These are phyloP conservation scores for Kwoniella dendrophila DNA, from an alignment of 768 basidiomycete species.

Conservation along the genomic window DNA sequence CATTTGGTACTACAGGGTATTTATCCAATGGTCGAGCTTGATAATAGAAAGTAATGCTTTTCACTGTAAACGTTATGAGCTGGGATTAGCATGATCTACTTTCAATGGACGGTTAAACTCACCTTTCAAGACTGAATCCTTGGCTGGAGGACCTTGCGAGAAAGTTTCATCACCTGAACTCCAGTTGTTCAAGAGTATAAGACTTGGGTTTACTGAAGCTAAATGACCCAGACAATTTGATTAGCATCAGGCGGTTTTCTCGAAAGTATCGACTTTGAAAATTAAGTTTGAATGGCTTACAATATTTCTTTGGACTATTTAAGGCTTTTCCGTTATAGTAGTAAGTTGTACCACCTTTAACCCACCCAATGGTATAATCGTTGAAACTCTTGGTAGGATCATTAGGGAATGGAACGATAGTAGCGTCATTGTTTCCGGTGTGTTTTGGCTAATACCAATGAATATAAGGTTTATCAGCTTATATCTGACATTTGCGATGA, in stretches of 20 bases:
- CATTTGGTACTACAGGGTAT: slow-evolving; percentile 12
- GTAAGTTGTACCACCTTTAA: slow-evolving; percentile 18
- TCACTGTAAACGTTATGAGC: slow-evolving; percentile 6
- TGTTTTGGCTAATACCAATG: slow-evolving; percentile 9
- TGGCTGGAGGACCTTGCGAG: slow-evolving; percentile 23
- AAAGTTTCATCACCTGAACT: slow-evolving; percentile 24
- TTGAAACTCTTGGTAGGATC: slow-evolving; percentile 23
- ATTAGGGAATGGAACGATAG: slow-evolving; percentile 22
- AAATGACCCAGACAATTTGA: background rate
- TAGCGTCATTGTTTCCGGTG: slow-evolving; percentile 5
- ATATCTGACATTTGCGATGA: background rate
- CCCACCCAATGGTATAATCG: slow-evolving; percentile 29
- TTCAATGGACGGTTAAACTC: background rate
- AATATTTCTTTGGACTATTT: slow-evolving; percentile 18
- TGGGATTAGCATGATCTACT: background rate
- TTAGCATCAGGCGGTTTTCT: background rate
- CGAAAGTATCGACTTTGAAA: background rate
- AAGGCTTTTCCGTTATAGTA: slow-evolving; percentile 20
- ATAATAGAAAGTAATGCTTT: slow-evolving; percentile 15
- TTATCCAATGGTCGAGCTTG: slow-evolving; percentile 2
- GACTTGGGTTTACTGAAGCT: slow-evolving; percentile 24
- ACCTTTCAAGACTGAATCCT: slow-evolving; percentile 26
- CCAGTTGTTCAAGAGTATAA: slow-evolving; percentile 31
- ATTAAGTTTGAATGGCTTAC: slow-evolving; percentile 6
- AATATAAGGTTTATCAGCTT: background rate